phyloP scores from a whole-genome alignment of 192 early-diverging fungal species.

The Entomortierella chlamydospora region DNA sequence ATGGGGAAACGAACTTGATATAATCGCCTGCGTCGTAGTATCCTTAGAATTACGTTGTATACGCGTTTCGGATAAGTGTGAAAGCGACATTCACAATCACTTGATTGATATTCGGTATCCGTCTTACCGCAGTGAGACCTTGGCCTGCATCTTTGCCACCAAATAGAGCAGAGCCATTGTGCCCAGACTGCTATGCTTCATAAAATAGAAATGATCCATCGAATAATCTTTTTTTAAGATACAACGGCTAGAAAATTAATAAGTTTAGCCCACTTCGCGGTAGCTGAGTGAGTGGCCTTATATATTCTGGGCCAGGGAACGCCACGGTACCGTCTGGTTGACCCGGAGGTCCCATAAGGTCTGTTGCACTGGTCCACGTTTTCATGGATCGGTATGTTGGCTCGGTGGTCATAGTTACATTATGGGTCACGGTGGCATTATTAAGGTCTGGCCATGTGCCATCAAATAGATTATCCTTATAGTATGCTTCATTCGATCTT shows the following conservation, averaged over 20 bases:
- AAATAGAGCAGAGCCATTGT: slow-evolving; percentile 50
- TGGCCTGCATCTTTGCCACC: slow-evolving; percentile 54
- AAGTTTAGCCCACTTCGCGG: too few relatives aligned
- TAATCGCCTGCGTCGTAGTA: slow-evolving; percentile 67
- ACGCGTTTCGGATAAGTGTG: too few relatives aligned
- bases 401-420: neutral
- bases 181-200: slow-evolving; percentile 65
- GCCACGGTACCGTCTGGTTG: neutral
- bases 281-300: too few relatives aligned
- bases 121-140: slow-evolving; percentile 53
- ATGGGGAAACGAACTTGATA: slow-evolving; percentile 66
- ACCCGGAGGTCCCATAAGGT: neutral
- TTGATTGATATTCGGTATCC: too few relatives aligned
- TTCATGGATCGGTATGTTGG: slow-evolving; percentile 6
- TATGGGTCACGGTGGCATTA: neutral
- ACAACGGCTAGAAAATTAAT: too few relatives aligned
- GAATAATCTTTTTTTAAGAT: slow-evolving; percentile 52
- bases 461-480: slow-evolving; percentile 8
- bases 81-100: too few relatives aligned
- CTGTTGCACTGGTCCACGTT: slow-evolving; percentile 10
- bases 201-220: slow-evolving; percentile 63
- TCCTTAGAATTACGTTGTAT: too few relatives aligned
- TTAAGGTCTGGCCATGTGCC: slow-evolving; percentile 11
- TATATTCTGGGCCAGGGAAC: slow-evolving; percentile 38
- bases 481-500: neutral